phyloP scores from a whole-genome alignment of 495 filamentous ascomycete genomes.

The Penicillium diatomitis region DNA sequence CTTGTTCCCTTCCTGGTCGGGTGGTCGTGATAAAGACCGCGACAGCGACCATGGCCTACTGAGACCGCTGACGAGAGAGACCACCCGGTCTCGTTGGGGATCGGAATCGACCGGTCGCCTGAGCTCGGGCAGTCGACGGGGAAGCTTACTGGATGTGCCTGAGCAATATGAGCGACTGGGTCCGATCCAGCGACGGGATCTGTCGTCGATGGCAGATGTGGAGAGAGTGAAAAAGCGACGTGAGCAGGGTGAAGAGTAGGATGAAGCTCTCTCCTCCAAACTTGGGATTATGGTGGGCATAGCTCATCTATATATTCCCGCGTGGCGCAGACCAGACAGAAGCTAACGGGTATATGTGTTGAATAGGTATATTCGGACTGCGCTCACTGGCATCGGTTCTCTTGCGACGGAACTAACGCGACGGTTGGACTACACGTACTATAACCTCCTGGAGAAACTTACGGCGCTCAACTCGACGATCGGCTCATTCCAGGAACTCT shows the following conservation, averaged over 20 bases:
- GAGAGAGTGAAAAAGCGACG: conserved; percentile 29
- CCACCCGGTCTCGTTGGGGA: conserved; percentile 25
- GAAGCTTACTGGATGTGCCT: conserved; percentile 23
- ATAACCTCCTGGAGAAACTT: conserved; percentile 71
- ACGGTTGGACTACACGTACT: conserved; percentile 79
- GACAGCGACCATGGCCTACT: conserved; percentile 27
- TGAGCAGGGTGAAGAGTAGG: conserved; percentile 42
- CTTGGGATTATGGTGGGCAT: background rate
- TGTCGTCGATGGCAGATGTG: conserved; percentile 34
- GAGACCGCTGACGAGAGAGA: conserved; percentile 23
- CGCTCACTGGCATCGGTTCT: conserved; percentile 29
- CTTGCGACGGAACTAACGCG: conserved; percentile 51
- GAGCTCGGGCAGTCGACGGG: conserved; percentile 20
- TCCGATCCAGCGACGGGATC: conserved; percentile 23
- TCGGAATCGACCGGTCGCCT: conserved; percentile 23
- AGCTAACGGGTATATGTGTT: no score
- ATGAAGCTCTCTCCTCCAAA: background rate
- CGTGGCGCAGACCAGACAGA: no score
- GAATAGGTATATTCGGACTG: conserved; percentile 27
- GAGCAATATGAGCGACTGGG: conserved; percentile 25
- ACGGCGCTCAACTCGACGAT: conserved; percentile 60
- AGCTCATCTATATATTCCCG: no score
- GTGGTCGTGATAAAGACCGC: conserved; percentile 25
- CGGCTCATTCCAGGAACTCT: conserved; percentile 58
- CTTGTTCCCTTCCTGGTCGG: conserved; percentile 27